phyloP scores from a whole-genome alignment of 2,329 filamentous ascomycete species.

The Trichoderma endophyticum region DNA sequence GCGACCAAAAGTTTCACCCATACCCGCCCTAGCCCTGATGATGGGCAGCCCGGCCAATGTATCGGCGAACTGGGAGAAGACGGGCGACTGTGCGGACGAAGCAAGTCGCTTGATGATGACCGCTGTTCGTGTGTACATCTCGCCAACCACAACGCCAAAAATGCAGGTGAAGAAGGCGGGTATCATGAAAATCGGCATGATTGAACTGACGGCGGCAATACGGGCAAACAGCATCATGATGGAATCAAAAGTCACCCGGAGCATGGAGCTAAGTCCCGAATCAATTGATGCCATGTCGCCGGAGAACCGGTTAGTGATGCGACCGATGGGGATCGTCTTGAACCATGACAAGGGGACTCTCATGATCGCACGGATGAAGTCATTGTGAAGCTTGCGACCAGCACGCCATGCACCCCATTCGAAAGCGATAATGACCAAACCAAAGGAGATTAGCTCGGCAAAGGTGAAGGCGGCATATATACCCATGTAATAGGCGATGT shows the following conservation, averaged over 20 bases:
- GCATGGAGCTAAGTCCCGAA: slow-evolving; percentile 43
- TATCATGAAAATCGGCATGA: slow-evolving; percentile 51
- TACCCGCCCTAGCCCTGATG: slow-evolving; percentile 49
- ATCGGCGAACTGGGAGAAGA: slow-evolving; percentile 56
- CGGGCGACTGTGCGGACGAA: slow-evolving; percentile 49
- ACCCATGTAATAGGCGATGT: slow-evolving; percentile 50
- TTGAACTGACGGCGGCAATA: slow-evolving; percentile 46
- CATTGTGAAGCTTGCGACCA: slow-evolving; percentile 49
- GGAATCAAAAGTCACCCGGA: slow-evolving; percentile 43
- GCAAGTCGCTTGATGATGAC: slow-evolving; percentile 45
- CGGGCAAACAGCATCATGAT: slow-evolving; percentile 44
- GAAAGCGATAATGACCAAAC: slow-evolving; percentile 44
- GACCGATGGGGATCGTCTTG: slow-evolving; percentile 50
- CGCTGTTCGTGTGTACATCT: slow-evolving; percentile 50
- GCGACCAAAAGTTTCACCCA: slow-evolving; percentile 46
- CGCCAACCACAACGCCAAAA: slow-evolving; percentile 45
- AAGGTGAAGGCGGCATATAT: slow-evolving; percentile 49
- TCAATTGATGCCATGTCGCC: slow-evolving; percentile 58
- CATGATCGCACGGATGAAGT: slow-evolving; percentile 51
- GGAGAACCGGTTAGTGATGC: slow-evolving; percentile 54
- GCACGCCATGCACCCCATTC: slow-evolving; percentile 57
- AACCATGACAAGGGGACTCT: slow-evolving; percentile 56
- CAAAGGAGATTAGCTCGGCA: slow-evolving; percentile 42
- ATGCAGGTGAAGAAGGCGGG: slow-evolving; percentile 45
- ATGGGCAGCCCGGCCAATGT: slow-evolving; percentile 49